Conservation (phyloP, 441 rosid species). For the Croton setiger region DNA sequence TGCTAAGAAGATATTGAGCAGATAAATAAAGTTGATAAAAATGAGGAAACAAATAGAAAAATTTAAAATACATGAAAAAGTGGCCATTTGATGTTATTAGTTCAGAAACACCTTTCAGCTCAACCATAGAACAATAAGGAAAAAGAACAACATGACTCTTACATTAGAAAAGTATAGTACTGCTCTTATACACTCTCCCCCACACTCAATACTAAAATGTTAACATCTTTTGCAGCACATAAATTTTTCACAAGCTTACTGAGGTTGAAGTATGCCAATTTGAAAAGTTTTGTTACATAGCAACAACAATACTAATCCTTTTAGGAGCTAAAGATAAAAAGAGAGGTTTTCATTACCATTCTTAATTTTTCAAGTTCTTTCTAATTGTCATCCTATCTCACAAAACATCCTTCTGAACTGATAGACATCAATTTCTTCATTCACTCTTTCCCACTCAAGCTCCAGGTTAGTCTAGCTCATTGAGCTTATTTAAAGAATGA, state of each 20-base stretch:
- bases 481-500: not conserved
- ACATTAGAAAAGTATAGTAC: not conserved
- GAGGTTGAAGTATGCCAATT: not conserved
- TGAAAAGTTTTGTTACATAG: not conserved
- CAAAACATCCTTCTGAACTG: not conserved
- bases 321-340: not conserved
- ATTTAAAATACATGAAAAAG: not conserved
- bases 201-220: not conserved
- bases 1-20: not conserved
- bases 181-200: not conserved
- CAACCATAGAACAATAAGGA: not conserved
- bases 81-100: not conserved
- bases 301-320: not conserved
- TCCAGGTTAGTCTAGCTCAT: not conserved
- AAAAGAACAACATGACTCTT: not conserved
- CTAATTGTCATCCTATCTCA: not conserved
- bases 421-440: not conserved
- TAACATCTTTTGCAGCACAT: not conserved
- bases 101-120: constrained; percentile 2
- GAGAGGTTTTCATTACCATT: not conserved
- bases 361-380: not conserved
- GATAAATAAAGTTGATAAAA: not conserved
- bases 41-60: not conserved
- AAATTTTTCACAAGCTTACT: not conserved
- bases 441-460: not conserved